Evolutionary conservation across 2,329 filamentous ascomycete species (phyloP), one percentile per base, ranked within the genome.

Genomic region (Sarocladiaceae sp.): DNA sequence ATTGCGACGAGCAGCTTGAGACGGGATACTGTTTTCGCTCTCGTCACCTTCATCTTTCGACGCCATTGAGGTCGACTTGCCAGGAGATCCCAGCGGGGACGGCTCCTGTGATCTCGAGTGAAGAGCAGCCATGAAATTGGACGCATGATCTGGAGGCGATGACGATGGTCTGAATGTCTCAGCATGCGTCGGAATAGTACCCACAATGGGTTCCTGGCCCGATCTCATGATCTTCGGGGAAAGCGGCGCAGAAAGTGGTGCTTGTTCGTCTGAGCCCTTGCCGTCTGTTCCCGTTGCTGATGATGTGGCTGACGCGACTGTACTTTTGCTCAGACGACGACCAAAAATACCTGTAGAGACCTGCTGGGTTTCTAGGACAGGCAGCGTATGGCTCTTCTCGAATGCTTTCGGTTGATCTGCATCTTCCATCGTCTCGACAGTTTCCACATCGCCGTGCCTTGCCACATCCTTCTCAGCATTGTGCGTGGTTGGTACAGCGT

Each of bases 121-220:
- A 31, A 87, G 68, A 31, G 79, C 80, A 45, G 82, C 82, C 72
- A 89, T 87, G 20, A 76, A 71, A 51, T 70, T 76, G 18, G 74
- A 71, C 19, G 83, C 83, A 56, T 80, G 71, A 29, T 80, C 75
- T 2, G 76, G 73, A 4, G 73, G 71, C 24, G 74, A 76, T 2
- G 69, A 70, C 3, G 72, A 75, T 12, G 74, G 70, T 48, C 75
- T 77, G 51, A 77, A 76, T 11, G 80, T 70, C 48, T 88, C 83
- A 16, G 80, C 79, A 49, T 83, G 82, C 1, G 78, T 73, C 26
- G 75, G 72, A 53, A 88, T 82, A 1, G 82, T 80, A 23, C 77
- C 80, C 6, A 90, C 76, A 16, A 82, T 68, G 2, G 86, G 82
- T 45, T 78, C 74, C 2, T 82, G 74, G 20, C 76, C 74, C 46